These are phyloP conservation scores for Rhodotorula graminis DNA, from an alignment of 768 basidiomycete genomes.

Conservation along the genomic window DNA sequence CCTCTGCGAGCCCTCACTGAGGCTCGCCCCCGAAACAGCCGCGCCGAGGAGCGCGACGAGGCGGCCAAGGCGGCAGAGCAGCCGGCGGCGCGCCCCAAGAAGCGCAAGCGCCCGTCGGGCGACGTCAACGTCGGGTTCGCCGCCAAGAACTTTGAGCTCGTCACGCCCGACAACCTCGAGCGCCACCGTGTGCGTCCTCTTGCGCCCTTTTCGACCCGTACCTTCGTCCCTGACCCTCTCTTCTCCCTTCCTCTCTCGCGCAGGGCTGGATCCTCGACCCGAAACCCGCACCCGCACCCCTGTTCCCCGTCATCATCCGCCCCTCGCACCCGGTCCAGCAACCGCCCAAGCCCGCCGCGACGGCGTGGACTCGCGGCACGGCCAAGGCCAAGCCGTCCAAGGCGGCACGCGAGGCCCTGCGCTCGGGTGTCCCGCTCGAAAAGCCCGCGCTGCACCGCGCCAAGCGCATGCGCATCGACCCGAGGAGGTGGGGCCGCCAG, in stretches of 20 bases:
- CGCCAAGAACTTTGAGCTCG: constrained; percentile 32
- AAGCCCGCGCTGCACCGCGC: constrained; percentile 12
- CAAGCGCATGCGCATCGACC: constrained; percentile 34
- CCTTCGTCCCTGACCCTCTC: no score
- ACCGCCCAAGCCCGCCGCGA: constrained; percentile 19
- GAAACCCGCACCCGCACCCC: constrained; percentile 9
- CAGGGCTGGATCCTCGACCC: constrained; percentile 39
- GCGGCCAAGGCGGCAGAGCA: neutral
- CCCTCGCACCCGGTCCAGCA: constrained; percentile 28
- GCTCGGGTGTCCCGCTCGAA: neutral
- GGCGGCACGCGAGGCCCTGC: constrained; percentile 5
- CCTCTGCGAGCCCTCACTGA: neutral
- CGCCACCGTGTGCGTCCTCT: constrained; percentile 15
- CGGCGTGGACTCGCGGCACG: constrained; percentile 30
- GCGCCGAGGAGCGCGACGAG: constrained; percentile 11
- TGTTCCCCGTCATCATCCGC: constrained; percentile 34
- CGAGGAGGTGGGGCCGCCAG: constrained; percentile 22
- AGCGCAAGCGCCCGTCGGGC: constrained; percentile 26
- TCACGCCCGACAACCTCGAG: constrained; percentile 26
- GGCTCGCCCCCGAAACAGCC: neutral
- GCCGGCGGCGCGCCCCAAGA: constrained; percentile 10
- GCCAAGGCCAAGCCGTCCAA: constrained; percentile 21
- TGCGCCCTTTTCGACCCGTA: no score
- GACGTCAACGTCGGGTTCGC: constrained; percentile 15
- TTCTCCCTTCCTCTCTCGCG: neutral